Evolutionary conservation across 805 yeast genomes (phyloP).

Genomic region (Ogataea dorogensis): DNA sequence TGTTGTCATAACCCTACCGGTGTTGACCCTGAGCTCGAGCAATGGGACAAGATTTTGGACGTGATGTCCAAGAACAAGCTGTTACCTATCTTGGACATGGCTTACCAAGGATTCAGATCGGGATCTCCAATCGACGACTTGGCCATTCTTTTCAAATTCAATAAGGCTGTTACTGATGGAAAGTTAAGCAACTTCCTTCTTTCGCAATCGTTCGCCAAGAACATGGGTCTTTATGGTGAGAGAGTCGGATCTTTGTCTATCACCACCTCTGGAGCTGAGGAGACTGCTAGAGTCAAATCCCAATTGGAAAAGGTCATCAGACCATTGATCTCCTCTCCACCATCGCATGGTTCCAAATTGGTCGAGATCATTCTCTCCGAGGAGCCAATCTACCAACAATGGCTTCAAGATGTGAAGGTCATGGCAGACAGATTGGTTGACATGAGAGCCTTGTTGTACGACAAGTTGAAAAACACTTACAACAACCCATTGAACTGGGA

Average conservation of each 20-base stretch:
- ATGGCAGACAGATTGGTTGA: constrained; percentile 78
- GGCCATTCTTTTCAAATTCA: constrained; percentile 43
- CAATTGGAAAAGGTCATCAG: constrained; percentile 78
- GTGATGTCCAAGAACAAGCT: constrained; percentile 56
- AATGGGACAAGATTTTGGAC: constrained; percentile 76
- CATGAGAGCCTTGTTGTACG: constrained; percentile 66
- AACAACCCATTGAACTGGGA: constrained; percentile 73
- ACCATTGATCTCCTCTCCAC: constrained; percentile 90
- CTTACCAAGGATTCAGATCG: constrained; percentile 93
- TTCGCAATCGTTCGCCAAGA: constrained; percentile 93
- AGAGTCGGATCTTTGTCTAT: constrained; percentile 82
- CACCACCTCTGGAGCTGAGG: constrained; percentile 54
- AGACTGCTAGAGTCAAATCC: constrained; percentile 51
- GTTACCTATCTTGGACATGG: constrained; percentile 86
- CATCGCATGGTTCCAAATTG: constrained; percentile 88
- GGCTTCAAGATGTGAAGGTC: constrained; percentile 76
- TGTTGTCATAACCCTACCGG: constrained; percentile 99
- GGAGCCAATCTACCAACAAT: constrained; percentile 58
- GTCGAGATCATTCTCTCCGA: constrained; percentile 74
- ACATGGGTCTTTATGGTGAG: constrained; percentile 94
- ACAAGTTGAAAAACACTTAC: constrained; percentile 49
- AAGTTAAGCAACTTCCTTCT: constrained; percentile 53
- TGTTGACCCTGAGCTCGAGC: constrained; percentile 77
- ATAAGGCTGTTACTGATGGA: constrained; percentile 44
- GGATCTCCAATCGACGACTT: constrained; percentile 77